These are phyloP conservation scores for Peronosclerospora sorghi DNA, from an alignment of 352 stramenopile genomes.

Conservation along the genomic window DNA sequence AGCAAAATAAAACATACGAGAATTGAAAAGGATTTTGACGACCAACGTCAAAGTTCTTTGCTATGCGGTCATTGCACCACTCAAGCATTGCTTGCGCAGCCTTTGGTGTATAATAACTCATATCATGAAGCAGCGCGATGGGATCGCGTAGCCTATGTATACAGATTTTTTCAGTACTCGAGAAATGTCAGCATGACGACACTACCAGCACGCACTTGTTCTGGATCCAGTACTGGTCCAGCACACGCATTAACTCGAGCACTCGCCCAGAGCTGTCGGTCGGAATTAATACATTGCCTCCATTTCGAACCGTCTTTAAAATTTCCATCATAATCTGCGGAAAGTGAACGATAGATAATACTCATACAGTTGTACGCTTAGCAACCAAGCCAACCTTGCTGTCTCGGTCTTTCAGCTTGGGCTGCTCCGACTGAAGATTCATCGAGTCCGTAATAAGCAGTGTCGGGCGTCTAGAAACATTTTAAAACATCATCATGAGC, in stretches of 20 bases:
- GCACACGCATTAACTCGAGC: conserved; percentile 91
- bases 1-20: conserved; percentile 28
- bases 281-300: conserved; percentile 93
- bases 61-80: conserved; percentile 85
- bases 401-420: conserved; percentile 82
- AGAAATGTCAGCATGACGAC: neutral
- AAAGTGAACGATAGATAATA: conserved; percentile 8
- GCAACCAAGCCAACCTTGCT: conserved; percentile 34
- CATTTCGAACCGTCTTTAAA: conserved; percentile 84
- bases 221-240: conserved; percentile 93
- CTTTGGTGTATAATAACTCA: conserved; percentile 85
- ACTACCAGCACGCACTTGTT: conserved; percentile 68
- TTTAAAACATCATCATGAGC: too few relatives aligned
- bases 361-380: too few relatives aligned
- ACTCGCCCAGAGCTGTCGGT: conserved; percentile 89
- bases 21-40: conserved; percentile 86
- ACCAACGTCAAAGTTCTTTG: conserved; percentile 84
- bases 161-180: conserved; percentile 1
- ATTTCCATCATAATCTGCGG: conserved; percentile 87
- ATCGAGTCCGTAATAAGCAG: conserved; percentile 86
- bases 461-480: conserved; percentile 49
- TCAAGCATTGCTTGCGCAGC: conserved; percentile 83
- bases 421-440: conserved; percentile 73
- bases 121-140: conserved; percentile 81
- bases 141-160: conserved; percentile 55